Evolutionary conservation across 148 eudicot genomes (phyloP), one percentile per base, ranked within the genome.

Genomic region (Bassia scoparia): DNA sequence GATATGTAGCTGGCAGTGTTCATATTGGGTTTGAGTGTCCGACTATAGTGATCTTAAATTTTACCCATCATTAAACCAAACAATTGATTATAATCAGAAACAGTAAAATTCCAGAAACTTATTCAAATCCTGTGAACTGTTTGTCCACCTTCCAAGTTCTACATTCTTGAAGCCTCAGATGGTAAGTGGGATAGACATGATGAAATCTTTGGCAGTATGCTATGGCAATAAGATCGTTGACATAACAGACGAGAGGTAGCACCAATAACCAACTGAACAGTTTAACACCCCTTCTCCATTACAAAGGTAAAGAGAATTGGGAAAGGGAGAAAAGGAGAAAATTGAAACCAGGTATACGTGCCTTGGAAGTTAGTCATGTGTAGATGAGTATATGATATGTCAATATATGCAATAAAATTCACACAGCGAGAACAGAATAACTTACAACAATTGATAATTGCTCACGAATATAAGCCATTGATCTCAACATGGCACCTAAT

Each of bases 401-500:
- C 15, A 23, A 34, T 6, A 44, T 30, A 17, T 27, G 29, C 53
- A 37, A 54, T 13, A 61, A 0, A 61, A 62, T 35, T 49, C 12
- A 26, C 30, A 58, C 3, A 75, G 61, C 10, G 15, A 67, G 66
- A 63, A 67, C 24, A 70, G 33, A 35, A 75, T 55, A 24, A 46
- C 82, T 74, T 88, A 92, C 97, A 60, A 71, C 72, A 78, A 68
- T 84, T 26, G 90, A 88, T 31, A 92, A 85, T 74, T 92, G 97
- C 76, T 89, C 95, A 30, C 91, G 86, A 18, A 92, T 92, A 78
- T 92, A 92, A 49, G 93, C 93, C 96, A 92, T 92, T 56, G 97
- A 92, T 83, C 97, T 83, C 82, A 89, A 79, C 96, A 92, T 89
- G 74, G 97, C 97, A 81, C 89, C 93, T 74, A 92, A 74, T 4